phyloP scores from a whole-genome alignment of 768 basidiomycete genomes.

The Leucogyrophana mollusca region DNA sequence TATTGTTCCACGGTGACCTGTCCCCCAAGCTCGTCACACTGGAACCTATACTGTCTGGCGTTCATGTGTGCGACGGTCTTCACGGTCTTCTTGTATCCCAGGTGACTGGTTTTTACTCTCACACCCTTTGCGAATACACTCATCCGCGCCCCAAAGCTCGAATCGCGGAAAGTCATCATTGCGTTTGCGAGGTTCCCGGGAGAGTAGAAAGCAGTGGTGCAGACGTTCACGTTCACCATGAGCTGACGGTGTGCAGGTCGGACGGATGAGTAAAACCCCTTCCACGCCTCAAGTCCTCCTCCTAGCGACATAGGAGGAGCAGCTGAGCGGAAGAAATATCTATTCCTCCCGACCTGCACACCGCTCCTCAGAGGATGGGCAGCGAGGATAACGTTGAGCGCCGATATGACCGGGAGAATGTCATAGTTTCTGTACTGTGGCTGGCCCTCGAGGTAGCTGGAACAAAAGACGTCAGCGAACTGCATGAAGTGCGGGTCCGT shows the following conservation, averaged over 20 bases:
- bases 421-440: conserved; percentile 43
- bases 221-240: conserved; percentile 58
- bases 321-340: conserved; percentile 47
- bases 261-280: conserved; percentile 43
- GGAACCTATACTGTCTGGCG: conserved; percentile 40
- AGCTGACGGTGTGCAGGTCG: conserved; percentile 40
- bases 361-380: conserved; percentile 46
- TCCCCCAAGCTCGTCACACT: conserved; percentile 36
- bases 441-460: conserved; percentile 46
- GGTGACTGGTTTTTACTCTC: conserved; percentile 63
- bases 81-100: conserved; percentile 75
- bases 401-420: conserved; percentile 45
- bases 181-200: conserved; percentile 42
- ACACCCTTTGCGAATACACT: conserved; percentile 66
- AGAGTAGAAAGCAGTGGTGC: conserved; percentile 46
- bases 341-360: conserved; percentile 51
- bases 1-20: conserved; percentile 46
- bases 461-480: conserved; percentile 7
- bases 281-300: conserved; percentile 61
- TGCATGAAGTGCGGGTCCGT: not conserved
- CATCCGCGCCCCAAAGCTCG: conserved; percentile 58
- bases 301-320: conserved; percentile 34
- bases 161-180: conserved; percentile 40
- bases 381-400: conserved; percentile 49
- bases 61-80: conserved; percentile 46